Evolutionary conservation across 2,329 filamentous ascomycete species (phyloP), one percentile per base, ranked within the genome.

Genomic region (Claviceps digitariae): DNA sequence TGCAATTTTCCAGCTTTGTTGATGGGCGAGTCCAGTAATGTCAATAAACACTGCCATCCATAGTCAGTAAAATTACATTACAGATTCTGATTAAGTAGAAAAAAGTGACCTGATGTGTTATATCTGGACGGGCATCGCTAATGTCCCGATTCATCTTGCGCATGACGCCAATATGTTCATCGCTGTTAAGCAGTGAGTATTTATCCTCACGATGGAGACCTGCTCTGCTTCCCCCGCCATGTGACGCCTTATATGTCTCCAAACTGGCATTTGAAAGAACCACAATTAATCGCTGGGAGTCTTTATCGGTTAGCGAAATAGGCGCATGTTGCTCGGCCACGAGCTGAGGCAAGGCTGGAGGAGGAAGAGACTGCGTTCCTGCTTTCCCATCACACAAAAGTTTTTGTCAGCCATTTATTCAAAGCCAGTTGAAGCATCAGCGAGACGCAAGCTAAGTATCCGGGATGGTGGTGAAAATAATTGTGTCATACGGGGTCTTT

Each of bases 81-180:
- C 2, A 13, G 38, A 36, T 7, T 8, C 15, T 31, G 25, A 9
- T n/a, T n/a, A 9, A 34, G 44, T 60, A 57, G 58, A 52, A 52
- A 45, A 57, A 58, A 55, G 27, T 62, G 58, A 96, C 91, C 88
- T 97, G 93, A 69, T 98, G 93, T 47, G 93, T 95, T 64, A 98
- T 98, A 71, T 98, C 93, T 46, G 93, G 93, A 61, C 93, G 83
- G 56, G 93, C 93, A 71, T 98, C 93, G 68, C 90, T 96, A 60
- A 98, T 97, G 68, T 98, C 93, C 62, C 93, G 81, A 68, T 95
- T 95, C 91, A 97, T 97, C 77, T 97, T 98, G 65, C 93, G 86
- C 90, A 98, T 95, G 59, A 97, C 87, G 57, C 93, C 93, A 61
- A 98, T 98, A 68, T 98, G 93, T 72, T 98, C 93, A 66, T 98